These are phyloP conservation scores for Fusarium camptoceras DNA, from an alignment of 2,329 filamentous ascomycete genomes.

Conservation along the genomic window DNA sequence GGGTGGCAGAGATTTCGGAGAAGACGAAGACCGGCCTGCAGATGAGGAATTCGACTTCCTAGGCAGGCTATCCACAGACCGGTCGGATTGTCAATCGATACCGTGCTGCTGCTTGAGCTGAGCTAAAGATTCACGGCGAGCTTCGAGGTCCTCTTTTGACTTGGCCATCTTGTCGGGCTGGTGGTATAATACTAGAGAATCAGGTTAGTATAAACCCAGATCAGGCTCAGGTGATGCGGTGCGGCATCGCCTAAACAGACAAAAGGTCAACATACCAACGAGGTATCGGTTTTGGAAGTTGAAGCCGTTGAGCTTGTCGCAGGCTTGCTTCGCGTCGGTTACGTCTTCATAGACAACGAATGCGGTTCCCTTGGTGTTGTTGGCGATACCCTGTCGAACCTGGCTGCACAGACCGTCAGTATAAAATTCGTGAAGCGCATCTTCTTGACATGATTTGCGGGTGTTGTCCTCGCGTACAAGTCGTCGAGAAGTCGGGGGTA, in stretches of 20 bases:
- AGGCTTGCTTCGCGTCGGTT: conserved; percentile 97
- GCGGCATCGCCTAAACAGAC: neutral
- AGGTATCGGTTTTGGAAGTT: conserved; percentile 99
- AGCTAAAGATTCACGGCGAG: conserved; percentile 96
- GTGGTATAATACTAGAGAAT: conserved; percentile 67
- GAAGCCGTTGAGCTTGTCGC: conserved; percentile 99
- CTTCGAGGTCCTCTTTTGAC: conserved; percentile 92
- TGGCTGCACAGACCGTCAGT: conserved; percentile 70
- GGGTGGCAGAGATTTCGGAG: conserved; percentile 55
- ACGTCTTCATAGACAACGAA: conserved; percentile 99
- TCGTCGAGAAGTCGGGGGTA: conserved; percentile 26
- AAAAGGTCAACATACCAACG: conserved; percentile 76
- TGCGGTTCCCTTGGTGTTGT: conserved; percentile 96
- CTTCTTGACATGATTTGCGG: conserved; percentile 8
- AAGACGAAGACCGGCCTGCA: conserved; percentile 71
- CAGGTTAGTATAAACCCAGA: conserved; percentile 24
- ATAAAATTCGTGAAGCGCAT: conserved; percentile 23
- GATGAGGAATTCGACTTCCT: conserved; percentile 60
- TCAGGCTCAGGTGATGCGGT: neutral
- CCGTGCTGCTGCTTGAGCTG: conserved; percentile 97
- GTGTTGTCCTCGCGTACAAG: conserved; percentile 7
- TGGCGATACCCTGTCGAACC: conserved; percentile 97
- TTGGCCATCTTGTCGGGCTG: conserved; percentile 77
- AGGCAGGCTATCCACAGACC: conserved; percentile 67
- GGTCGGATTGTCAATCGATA: conserved; percentile 94